Evolutionary conservation across 306 rosid genomes (phyloP), one percentile per base, ranked within the genome.

Genomic region (Sphenostylis stenocarpa): DNA sequence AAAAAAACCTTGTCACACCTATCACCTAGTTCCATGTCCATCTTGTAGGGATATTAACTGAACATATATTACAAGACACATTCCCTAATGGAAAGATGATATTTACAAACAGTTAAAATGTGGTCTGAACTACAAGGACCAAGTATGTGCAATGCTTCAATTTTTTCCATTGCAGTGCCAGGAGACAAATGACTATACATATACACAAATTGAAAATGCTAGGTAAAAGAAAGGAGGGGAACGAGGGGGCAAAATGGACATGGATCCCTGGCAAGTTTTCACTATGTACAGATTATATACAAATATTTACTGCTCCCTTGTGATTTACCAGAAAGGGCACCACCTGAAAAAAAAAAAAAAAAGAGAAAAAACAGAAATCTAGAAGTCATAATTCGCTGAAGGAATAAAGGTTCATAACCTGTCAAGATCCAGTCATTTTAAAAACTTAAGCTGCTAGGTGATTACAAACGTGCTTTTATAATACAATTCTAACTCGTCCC

Each of bases 311-410:
- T 61, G 68, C 81, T 61, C 23, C 76, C 77, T 71, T 33, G 38
- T n/a, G 58, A 70, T 79, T 80, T 67, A 95, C 97, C 98, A 95
- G 86, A 95, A 92, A 11, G 97, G 97, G 69, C 98, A 92, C 98
- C 98, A 95, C 90, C 98, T 95, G 92, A 72, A 82, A 83, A 52
- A 74, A 7, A 49, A 23, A 70, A 82, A 83, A 52, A 74, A 7
- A 49, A 23, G 66, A 41, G 19, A 70, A 39, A 71, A 57, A 64
- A 9, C 44, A 14, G n/a, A 39, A 17, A 67, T 64, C 3, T 53
- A 34, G 3, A 81, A 29, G 47, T 58, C 45, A 58, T 16, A 14
- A 65, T 57, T 68, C 12, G 49, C 38, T 38, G 47, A 34, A 60
- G 21, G 15, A 12, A n/a, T n/a, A 63, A n/a, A 34, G 69, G 14